These are phyloP conservation scores for Hortaea werneckii DNA, from an alignment of 2,329 filamentous ascomycete species.

Conservation along the genomic window DNA sequence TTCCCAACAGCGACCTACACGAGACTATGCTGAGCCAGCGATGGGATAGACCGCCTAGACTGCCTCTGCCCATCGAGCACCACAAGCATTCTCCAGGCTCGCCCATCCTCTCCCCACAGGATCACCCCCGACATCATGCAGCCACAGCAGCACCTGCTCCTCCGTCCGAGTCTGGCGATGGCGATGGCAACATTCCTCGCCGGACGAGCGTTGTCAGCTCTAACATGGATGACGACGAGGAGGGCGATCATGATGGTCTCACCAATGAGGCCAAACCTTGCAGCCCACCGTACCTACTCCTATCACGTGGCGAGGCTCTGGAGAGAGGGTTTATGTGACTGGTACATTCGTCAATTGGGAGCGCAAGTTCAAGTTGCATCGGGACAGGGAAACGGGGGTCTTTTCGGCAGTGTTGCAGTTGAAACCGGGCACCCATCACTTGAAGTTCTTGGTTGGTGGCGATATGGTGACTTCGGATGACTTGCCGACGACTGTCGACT, in stretches of 20 bases:
- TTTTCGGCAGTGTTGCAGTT: constrained; percentile 73
- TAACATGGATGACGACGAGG: constrained; percentile 57
- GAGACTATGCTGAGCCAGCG: constrained; percentile 16
- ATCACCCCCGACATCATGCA: constrained; percentile 23
- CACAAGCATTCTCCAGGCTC: constrained; percentile 83
- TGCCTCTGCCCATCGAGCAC: constrained; percentile 89
- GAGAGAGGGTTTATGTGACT: constrained; percentile 85
- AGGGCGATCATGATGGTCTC: constrained; percentile 55
- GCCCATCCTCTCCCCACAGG: constrained; percentile 68
- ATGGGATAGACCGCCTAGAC: constrained; percentile 64
- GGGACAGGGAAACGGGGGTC: constrained; percentile 44
- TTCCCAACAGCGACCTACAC: not conserved
- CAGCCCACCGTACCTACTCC: constrained; percentile 71
- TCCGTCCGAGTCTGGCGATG: constrained; percentile 34
- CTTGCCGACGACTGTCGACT: constrained; percentile 90
- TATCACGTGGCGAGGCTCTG: constrained; percentile 65
- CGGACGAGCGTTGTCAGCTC: constrained; percentile 48
- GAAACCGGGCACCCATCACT: constrained; percentile 86
- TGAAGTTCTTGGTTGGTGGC: constrained; percentile 91
- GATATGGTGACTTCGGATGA: constrained; percentile 83
- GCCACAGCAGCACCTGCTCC: constrained; percentile 28
- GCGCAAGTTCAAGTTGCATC: constrained; percentile 78
- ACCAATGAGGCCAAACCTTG: constrained; percentile 52
- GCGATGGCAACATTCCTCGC: constrained; percentile 41
- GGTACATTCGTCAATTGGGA: constrained; percentile 98